These are phyloP conservation scores for Rhizopus sp. DNA, from an alignment of 371 early-diverging fungal species.

Conservation along the genomic window DNA sequence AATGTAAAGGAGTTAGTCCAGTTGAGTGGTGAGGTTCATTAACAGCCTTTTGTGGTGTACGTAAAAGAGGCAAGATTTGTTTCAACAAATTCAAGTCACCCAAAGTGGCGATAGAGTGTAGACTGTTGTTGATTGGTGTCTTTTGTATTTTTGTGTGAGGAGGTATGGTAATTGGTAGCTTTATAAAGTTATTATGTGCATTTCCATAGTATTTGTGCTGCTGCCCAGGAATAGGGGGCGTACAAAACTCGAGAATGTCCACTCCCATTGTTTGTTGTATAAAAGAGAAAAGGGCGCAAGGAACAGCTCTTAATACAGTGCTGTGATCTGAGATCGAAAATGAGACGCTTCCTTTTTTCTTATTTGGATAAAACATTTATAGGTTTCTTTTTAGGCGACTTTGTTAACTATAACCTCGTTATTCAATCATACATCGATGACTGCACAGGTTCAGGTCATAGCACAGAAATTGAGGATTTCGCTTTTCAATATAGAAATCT, in stretches of 20 bases:
- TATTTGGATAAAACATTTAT: not conserved
- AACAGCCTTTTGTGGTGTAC: slow-evolving; percentile 25
- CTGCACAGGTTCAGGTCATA: too few species aligned
- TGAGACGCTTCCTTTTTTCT: not conserved
- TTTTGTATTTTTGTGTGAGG: not conserved
- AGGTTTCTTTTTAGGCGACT: too few species aligned
- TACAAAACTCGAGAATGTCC: slow-evolving; percentile 52
- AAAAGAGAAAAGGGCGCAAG: not conserved
- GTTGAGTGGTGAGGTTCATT: slow-evolving; percentile 49
- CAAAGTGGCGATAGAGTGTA: slow-evolving; percentile 33
- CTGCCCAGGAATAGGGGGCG: slow-evolving; percentile 67
- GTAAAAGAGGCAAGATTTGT: slow-evolving; percentile 24
- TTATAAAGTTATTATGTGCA: slow-evolving; percentile 55
- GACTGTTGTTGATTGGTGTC: slow-evolving; percentile 7
- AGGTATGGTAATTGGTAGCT: slow-evolving; percentile 41
- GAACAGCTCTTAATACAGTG: not conserved
- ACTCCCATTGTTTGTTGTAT: slow-evolving; percentile 9
- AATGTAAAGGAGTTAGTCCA: slow-evolving; percentile 68
- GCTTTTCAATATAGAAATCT: too few species aligned
- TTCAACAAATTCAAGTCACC: slow-evolving; percentile 23
- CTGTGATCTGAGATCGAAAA: not conserved
- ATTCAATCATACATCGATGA: too few species aligned
- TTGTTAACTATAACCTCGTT: too few species aligned
- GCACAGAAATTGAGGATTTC: too few species aligned
- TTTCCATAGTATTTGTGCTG: slow-evolving; percentile 67